Conservation (phyloP, 2,329 filamentous ascomycete genomes). For the Alternaria brassicicola region DNA sequence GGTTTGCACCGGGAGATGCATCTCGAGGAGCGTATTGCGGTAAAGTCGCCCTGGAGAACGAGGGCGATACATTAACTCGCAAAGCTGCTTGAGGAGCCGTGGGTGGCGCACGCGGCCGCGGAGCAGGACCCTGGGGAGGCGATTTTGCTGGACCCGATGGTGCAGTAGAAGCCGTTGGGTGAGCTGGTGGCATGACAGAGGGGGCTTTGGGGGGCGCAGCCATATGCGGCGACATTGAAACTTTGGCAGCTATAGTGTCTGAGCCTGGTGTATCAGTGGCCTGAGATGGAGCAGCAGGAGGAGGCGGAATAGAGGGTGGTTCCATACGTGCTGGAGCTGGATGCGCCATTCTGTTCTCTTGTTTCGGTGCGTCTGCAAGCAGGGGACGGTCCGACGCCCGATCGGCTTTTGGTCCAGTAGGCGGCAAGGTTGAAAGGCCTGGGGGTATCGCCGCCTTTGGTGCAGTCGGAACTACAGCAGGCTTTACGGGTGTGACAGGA, state of each 20-base stretch:
- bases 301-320: slow-evolving; percentile 20
- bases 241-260: slow-evolving; percentile 25
- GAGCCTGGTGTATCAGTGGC: slow-evolving; percentile 9
- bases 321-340: slow-evolving; percentile 33
- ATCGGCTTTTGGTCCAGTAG: slow-evolving; percentile 52
- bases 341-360: slow-evolving; percentile 26
- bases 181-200: slow-evolving; percentile 6
- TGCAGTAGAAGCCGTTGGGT: slow-evolving; percentile 7
- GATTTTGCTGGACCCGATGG: slow-evolving; percentile 30
- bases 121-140: slow-evolving; percentile 40
- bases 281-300: slow-evolving; percentile 21
- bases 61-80: slow-evolving; percentile 42
- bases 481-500: slow-evolving; percentile 29
- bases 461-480: slow-evolving; percentile 25
- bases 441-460: slow-evolving; percentile 48
- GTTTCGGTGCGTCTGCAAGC: slow-evolving; percentile 23
- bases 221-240: slow-evolving; percentile 11
- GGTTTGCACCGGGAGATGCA: slow-evolving; percentile 35
- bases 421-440: slow-evolving; percentile 43
- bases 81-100: slow-evolving; percentile 43
- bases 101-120: slow-evolving; percentile 37
- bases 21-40: slow-evolving; percentile 34
- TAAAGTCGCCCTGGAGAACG: slow-evolving; percentile 38
- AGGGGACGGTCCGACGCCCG: slow-evolving; percentile 37
- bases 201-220: slow-evolving; percentile 12